phyloP scores from a whole-genome alignment of 2,329 filamentous ascomycete species.

The Botryotinia calthae region DNA sequence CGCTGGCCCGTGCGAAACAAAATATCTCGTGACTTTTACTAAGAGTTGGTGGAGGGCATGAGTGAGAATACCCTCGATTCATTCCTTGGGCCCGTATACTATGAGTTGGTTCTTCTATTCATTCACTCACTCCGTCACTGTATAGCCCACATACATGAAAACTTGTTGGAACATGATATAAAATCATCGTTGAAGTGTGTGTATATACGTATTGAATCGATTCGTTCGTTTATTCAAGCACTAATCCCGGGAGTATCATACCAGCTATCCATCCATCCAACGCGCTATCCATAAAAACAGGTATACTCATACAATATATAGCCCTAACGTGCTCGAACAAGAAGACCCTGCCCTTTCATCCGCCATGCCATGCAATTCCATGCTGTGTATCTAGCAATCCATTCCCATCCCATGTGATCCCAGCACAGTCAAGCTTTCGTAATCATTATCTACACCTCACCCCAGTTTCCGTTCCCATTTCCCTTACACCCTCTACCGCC shows the following conservation, averaged over 20 bases:
- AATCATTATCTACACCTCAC: conserved; percentile 14
- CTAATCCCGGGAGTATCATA: conserved; percentile 4
- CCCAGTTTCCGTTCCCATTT: neutral
- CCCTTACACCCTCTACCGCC: too few relatives aligned
- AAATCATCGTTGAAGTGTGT: neutral
- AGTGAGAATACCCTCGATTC: neutral
- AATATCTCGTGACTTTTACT: neutral
- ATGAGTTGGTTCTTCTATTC: neutral
- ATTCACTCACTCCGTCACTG: neutral
- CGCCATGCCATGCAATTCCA: neutral
- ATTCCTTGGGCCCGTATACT: neutral
- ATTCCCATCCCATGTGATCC: conserved; percentile 1
- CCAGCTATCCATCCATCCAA: neutral
- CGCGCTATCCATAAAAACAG: neutral
- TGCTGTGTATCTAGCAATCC: neutral
- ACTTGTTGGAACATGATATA: neutral
- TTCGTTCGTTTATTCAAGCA: neutral
- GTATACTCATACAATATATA: conserved; percentile 1
- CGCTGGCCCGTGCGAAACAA: neutral
- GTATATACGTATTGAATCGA: neutral
- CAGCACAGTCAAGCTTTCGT: neutral
- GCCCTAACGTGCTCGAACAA: neutral
- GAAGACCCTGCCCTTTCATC: neutral
- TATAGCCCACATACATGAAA: accelerated
- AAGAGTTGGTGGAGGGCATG: neutral